phyloP scores from a whole-genome alignment of 2,329 filamentous ascomycete genomes.

The Cladophialophora bantiana region DNA sequence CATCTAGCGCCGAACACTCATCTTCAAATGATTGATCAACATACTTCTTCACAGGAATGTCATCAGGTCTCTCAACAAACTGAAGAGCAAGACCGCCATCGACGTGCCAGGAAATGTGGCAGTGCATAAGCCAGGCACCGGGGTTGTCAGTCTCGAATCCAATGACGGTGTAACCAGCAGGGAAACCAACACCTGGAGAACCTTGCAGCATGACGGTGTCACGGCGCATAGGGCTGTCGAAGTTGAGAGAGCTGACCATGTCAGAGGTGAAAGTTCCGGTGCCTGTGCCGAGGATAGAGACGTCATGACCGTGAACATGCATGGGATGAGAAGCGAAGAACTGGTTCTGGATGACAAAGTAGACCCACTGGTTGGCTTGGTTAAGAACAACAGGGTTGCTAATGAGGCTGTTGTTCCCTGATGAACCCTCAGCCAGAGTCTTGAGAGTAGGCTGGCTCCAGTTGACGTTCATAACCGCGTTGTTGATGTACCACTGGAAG shows the following conservation, averaged over 20 bases:
- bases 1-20: constrained; percentile 30
- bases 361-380: constrained; percentile 36
- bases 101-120: constrained; percentile 82
- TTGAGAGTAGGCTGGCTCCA: constrained; percentile 45
- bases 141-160: constrained; percentile 55
- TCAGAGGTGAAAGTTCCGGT: constrained; percentile 49
- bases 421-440: constrained; percentile 24
- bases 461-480: constrained; percentile 44
- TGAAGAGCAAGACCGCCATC: constrained; percentile 68
- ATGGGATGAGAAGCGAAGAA: constrained; percentile 62
- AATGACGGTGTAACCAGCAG: constrained; percentile 67
- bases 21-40: constrained; percentile 32
- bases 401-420: constrained; percentile 23
- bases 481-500: constrained; percentile 48
- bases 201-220: constrained; percentile 60
- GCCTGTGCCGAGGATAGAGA: constrained; percentile 65
- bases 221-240: constrained; percentile 68
- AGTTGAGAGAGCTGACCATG: constrained; percentile 65
- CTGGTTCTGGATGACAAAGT: constrained; percentile 41
- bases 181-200: constrained; percentile 26
- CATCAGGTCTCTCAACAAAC: constrained; percentile 37
- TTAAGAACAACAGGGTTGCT: constrained; percentile 35
- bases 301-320: constrained; percentile 76
- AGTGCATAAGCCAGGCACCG: constrained; percentile 75
- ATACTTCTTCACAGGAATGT: constrained; percentile 31